These are phyloP conservation scores for Tolypocladium capitatum DNA, from an alignment of 2,329 filamentous ascomycete species.

Conservation along the genomic window DNA sequence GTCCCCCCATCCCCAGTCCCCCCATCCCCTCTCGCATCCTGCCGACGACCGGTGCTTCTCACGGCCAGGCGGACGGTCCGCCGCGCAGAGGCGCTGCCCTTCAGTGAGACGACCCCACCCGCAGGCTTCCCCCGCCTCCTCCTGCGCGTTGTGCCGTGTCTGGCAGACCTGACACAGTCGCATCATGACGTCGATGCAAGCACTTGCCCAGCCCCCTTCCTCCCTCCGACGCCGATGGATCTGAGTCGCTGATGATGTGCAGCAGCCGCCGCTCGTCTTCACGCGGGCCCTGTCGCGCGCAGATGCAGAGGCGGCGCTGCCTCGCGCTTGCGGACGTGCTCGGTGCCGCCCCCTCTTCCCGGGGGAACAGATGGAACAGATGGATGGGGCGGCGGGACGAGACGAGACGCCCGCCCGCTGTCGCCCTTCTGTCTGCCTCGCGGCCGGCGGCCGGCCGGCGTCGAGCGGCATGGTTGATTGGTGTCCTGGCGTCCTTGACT, in stretches of 20 bases:
- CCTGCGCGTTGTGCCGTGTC: too few relatives aligned
- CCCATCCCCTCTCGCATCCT: too few relatives aligned
- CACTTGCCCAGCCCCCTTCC: background rate
- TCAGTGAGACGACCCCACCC: too few relatives aligned
- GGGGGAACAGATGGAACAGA: too few relatives aligned
- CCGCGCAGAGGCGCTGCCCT: too few relatives aligned
- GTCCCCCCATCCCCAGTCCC: too few relatives aligned
- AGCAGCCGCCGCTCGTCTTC: background rate
- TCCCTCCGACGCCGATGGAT: conserved; percentile 2
- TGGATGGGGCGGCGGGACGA: background rate
- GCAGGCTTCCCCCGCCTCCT: too few relatives aligned
- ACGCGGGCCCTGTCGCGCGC: background rate
- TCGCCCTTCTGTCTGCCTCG: background rate
- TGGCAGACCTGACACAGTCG: background rate
- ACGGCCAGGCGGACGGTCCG: too few relatives aligned
- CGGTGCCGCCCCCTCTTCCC: too few relatives aligned
- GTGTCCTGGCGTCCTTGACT: background rate
- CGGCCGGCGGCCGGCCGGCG: background rate
- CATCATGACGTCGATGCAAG: background rate
- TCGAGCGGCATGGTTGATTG: background rate
- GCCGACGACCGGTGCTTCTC: too few relatives aligned
- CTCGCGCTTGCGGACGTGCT: too few relatives aligned
- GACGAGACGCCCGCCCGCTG: background rate
- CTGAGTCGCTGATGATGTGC: conserved; percentile 4
- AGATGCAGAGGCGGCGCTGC: background rate